These are phyloP conservation scores for Moniliophthora roreri DNA, from an alignment of 1,284 basidiomycete species.

Conservation along the genomic window DNA sequence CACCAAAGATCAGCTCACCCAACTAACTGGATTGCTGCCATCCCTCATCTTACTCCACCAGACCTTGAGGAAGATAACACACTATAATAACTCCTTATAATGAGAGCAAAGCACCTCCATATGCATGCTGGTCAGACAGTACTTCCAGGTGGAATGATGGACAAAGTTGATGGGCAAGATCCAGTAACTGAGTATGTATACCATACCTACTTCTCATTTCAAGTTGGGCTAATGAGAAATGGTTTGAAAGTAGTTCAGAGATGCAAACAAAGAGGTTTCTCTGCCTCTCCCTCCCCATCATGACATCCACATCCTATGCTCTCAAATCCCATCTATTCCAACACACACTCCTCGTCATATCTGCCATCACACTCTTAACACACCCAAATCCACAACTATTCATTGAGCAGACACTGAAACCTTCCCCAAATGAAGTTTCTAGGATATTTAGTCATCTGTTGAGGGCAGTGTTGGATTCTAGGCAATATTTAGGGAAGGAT, in stretches of 20 bases:
- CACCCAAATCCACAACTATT: no score
- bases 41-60: background rate
- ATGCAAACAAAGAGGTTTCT: slow-evolving; percentile 81
- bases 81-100: background rate
- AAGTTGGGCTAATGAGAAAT: background rate
- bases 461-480: slow-evolving; percentile 65
- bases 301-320: slow-evolving; percentile 60
- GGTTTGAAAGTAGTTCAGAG: slow-evolving; percentile 78
- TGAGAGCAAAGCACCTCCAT: background rate
- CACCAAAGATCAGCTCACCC: no score
- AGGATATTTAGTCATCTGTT: slow-evolving; percentile 80
- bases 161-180: background rate
- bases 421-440: slow-evolving; percentile 71
- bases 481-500: slow-evolving; percentile 30
- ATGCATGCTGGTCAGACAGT: slow-evolving; percentile 1
- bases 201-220: background rate
- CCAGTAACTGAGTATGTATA: background rate
- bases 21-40: background rate
- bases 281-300: slow-evolving; percentile 56
- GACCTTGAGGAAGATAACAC: background rate
- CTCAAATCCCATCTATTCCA: slow-evolving; percentile 75
- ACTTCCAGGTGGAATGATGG: background rate
- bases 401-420: slow-evolving; percentile 51
- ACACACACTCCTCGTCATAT: slow-evolving; percentile 61
- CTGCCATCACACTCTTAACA: slow-evolving; percentile 72